phyloP scores from a whole-genome alignment of 129 eudicot genomes.

The Flaveria trinervia region DNA sequence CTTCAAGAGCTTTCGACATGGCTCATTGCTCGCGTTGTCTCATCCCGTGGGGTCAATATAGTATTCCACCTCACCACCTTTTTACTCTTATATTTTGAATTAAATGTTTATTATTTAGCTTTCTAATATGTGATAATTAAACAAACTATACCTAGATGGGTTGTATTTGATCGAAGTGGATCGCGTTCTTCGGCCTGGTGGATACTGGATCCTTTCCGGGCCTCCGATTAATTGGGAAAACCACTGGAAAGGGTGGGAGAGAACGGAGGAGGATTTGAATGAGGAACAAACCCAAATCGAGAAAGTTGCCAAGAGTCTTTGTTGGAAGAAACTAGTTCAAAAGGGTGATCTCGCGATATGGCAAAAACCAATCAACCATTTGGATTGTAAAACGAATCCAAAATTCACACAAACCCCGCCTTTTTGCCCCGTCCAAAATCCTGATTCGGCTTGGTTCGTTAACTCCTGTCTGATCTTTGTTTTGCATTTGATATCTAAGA shows the following conservation, averaged over 20 bases:
- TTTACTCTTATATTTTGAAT: too few relatives aligned
- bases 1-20: constrained; percentile 92
- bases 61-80: constrained; percentile 33
- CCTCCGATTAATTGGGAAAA: constrained; percentile 85
- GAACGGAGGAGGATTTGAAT: constrained; percentile 70
- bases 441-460: constrained; percentile 81
- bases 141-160: constrained; percentile 48
- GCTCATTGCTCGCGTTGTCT: constrained; percentile 99
- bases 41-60: constrained; percentile 92
- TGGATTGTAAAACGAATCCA: constrained; percentile 55
- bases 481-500: too few relatives aligned
- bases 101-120: too few relatives aligned
- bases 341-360: constrained; percentile 81
- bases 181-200: constrained; percentile 88
- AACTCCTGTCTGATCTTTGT: background rate
- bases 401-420: constrained; percentile 50
- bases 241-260: constrained; percentile 86
- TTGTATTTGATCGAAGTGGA: constrained; percentile 86
- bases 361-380: constrained; percentile 84
- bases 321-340: constrained; percentile 87
- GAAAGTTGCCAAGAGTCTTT: constrained; percentile 73
- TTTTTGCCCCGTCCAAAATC: constrained; percentile 70
- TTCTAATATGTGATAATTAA: too few relatives aligned
- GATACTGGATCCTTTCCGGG: constrained; percentile 94
- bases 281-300: constrained; percentile 83